Conservation (phyloP, 2,329 filamentous ascomycete species). For the Monosporascus sp. region DNA sequence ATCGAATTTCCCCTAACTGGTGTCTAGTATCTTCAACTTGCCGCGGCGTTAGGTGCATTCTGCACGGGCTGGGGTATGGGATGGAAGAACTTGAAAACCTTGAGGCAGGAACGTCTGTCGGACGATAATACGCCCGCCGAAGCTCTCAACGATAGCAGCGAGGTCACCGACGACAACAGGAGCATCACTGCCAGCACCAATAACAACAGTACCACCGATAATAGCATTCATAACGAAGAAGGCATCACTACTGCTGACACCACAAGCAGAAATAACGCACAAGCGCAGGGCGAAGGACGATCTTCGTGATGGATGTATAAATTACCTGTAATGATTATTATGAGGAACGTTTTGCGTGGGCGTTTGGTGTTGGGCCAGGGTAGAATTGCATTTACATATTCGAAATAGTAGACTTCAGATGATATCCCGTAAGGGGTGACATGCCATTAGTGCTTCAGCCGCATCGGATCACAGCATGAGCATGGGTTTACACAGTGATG, state of each 20-base stretch:
- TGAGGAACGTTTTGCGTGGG: not conserved
- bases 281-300: not conserved
- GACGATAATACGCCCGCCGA: not conserved
- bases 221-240: not conserved
- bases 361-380: not conserved
- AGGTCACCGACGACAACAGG: not conserved
- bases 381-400: not conserved
- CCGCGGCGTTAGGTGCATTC: slow-evolving; percentile 14
- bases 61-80: slow-evolving; percentile 17
- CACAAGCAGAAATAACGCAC: not conserved
- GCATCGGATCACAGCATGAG: not conserved
- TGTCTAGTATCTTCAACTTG: slow-evolving; percentile 18
- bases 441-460: not conserved
- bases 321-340: not conserved
- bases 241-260: not conserved
- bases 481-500: not conserved
- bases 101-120: slow-evolving; percentile 11
- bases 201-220: not conserved
- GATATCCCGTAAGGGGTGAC: not conserved
- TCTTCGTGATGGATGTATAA: not conserved
- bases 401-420: not conserved
- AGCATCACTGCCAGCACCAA: not conserved
- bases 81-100: slow-evolving; percentile 17
- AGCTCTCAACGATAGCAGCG: not conserved
- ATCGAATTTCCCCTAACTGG: not conserved